Evolutionary conservation across 139 green algal genomes (phyloP).

Genomic region (Nannochloris sp.): DNA sequence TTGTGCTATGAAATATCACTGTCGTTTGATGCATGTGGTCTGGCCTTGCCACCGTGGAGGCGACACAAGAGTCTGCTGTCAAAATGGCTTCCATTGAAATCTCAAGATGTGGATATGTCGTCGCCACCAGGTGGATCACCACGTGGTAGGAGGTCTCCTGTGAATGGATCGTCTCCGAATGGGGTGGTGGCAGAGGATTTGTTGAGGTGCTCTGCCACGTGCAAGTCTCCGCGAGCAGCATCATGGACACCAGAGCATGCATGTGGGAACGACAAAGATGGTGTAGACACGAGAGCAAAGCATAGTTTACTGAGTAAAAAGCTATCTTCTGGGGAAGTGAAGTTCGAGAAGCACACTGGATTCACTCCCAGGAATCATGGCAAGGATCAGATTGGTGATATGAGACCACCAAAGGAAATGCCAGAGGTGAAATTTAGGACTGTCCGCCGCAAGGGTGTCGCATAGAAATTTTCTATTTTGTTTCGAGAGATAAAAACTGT

Average conservation of each 20-base stretch:
- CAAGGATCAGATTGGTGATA: neutral
- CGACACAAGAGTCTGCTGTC: constrained; percentile 43
- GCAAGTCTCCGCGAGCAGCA: no score
- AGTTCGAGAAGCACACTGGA: neutral
- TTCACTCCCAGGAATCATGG: neutral
- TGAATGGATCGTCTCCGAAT: neutral
- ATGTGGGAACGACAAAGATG: no score
- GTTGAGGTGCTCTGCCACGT: no score
- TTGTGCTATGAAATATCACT: constrained; percentile 44
- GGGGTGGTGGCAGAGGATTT: neutral
- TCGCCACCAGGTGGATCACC: constrained; percentile 15
- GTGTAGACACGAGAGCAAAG: no score
- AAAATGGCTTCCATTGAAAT: constrained; percentile 40
- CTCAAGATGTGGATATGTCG: constrained; percentile 17
- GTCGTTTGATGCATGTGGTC: constrained; percentile 39
- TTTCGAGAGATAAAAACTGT: neutral
- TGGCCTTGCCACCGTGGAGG: constrained; percentile 59
- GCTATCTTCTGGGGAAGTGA: no score
- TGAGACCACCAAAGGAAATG: neutral
- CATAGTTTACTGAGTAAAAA: no score
- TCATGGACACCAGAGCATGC: no score
- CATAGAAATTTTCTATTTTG: neutral
- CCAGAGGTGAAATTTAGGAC: neutral
- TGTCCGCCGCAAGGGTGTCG: neutral
- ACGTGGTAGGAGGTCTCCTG: constrained; percentile 10